Base-by-base conservation (phyloP, 495 filamentous ascomycete species). In the Tuber indicum region DNA sequence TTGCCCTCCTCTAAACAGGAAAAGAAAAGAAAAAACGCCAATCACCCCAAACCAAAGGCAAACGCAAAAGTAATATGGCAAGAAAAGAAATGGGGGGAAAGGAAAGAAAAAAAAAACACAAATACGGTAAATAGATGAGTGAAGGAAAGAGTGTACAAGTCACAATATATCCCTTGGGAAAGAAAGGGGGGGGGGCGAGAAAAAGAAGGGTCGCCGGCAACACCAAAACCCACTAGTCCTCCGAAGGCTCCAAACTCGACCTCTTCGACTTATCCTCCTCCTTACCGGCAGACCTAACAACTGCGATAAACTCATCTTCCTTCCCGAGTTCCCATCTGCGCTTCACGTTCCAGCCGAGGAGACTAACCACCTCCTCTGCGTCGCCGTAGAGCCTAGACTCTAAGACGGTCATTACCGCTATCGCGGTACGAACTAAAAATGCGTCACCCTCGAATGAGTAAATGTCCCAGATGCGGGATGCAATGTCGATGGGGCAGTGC, bases 401-500 rank as follows among this genome's bases (percentile, higher is more conserved):
- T 42, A 93, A 83, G 71, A 85, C 85, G 17, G 72, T 81, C 49
- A 86, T 71, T 46, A 93, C 83, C 5, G 91, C 96, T 8, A 98
- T 90, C 0, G 89, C 92, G 0, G 92, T 90, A 3, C 95, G 88
- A 39, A 98, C 89, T 17, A 97, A 86, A 21, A 94, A 87, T 14
- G 89, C 87, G 80, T 98, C 96, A 4, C 94, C 94, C 83, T 99
- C 96, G 76, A 98, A 97, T 3, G 95, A 91, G 86, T 93, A 96
- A 42, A 97, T 92, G 82, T 99, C 96, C 94, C 93, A 98, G 6
- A 98, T 86, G 17, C 96, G 88, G 44, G 90, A 90, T 19, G 89
- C 89, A 73, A 91, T 88, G 78, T 97, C 95, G 4, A 97, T 85
- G 42, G 87, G 86, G 23, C 89, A 83, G 71, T 87, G 85, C n/a